Conservation (phyloP, 2,329 filamentous ascomycete species). For the Phoma sp. region DNA sequence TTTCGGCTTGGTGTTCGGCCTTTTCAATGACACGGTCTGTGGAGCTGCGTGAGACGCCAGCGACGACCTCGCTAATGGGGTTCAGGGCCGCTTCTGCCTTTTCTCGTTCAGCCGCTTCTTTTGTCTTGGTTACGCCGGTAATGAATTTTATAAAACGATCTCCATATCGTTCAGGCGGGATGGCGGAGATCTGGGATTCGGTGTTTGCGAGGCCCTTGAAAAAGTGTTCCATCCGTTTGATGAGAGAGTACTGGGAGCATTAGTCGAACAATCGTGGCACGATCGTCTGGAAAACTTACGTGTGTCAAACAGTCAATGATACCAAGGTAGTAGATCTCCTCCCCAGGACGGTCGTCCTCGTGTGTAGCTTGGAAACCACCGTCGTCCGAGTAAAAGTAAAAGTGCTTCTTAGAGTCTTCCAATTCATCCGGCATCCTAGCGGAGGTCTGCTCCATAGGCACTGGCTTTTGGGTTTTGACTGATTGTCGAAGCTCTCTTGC, state of each 20-base stretch:
- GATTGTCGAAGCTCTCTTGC: slow-evolving; percentile 89
- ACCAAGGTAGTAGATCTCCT: slow-evolving; percentile 96
- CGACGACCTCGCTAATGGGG: slow-evolving; percentile 48
- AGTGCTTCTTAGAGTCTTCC: slow-evolving; percentile 68
- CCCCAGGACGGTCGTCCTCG: slow-evolving; percentile 81
- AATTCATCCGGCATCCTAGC: slow-evolving; percentile 92
- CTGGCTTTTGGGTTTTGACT: slow-evolving; percentile 89
- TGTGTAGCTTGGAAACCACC: slow-evolving; percentile 93
- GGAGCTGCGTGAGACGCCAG: slow-evolving; percentile 48
- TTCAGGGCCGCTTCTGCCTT: slow-evolving; percentile 46
- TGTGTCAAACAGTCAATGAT: slow-evolving; percentile 98
- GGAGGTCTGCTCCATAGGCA: slow-evolving; percentile 85
- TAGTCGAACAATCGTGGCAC: slow-evolving; percentile 20
- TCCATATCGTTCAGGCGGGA: slow-evolving; percentile 89
- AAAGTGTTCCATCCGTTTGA: slow-evolving; percentile 96
- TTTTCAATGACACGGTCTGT: slow-evolving; percentile 64
- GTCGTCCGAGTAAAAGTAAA: slow-evolving; percentile 92
- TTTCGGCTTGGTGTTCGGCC: slow-evolving; percentile 69
- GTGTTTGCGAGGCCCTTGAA: slow-evolving; percentile 92
- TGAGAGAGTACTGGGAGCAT: slow-evolving; percentile 78
- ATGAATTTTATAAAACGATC: slow-evolving; percentile 95
- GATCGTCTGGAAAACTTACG: slow-evolving; percentile 63
- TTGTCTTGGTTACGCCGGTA: slow-evolving; percentile 85
- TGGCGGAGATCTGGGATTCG: slow-evolving; percentile 87
- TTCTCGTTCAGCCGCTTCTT: slow-evolving; percentile 76